Evolutionary conservation across 192 early-diverging fungal species (phyloP), one percentile per base, ranked within the genome.

Genomic region (Backusella tuberculispora): DNA sequence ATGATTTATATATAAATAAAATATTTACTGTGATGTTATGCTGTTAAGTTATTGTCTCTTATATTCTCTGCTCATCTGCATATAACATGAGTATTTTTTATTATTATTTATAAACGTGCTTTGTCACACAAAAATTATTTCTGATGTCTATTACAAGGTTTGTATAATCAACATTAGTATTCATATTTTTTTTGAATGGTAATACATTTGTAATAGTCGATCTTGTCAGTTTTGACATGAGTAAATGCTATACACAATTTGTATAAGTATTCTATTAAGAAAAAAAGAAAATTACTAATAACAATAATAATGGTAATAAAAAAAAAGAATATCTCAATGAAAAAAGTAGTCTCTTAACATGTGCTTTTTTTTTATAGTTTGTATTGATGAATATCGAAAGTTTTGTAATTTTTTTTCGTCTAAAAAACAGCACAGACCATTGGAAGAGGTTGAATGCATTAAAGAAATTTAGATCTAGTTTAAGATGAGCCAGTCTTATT

Each of bases 401-500:
- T 24, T 60, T 60, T 60, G 21, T 8, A 13, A 13, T 60, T 4
- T 3, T 5, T 60, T 60, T 60, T 60, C 26, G 53, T 60, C 53
- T 60, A 60, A 12, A 60, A 60, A 60, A n/a, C 53, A 60, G 53
- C 53, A 60, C 53, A 60, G 53, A 60, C 53, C 53, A 60, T 26
- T 60, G 53, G 53, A 60, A 60, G 53, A 26, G 21, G 53, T 26
- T 60, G 26, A 60, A 60, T 26, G 53, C 53, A 60, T 60, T 60
- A 60, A 24, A 60, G 53, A 29, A 26, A 19, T 60, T 8, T 60
- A 19, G 9, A 19, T 60, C 9, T 60, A 19, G 9, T 60, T 60
- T 8, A 60, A 26, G 53, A 60, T 60, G 53, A 66, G 64, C 68
- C 68, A 69, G 68, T 69, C 68, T 69, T 69, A 69, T 69, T 69